These are phyloP conservation scores for Albatrellus ellisii DNA, from an alignment of 768 basidiomycete species.

Conservation along the genomic window DNA sequence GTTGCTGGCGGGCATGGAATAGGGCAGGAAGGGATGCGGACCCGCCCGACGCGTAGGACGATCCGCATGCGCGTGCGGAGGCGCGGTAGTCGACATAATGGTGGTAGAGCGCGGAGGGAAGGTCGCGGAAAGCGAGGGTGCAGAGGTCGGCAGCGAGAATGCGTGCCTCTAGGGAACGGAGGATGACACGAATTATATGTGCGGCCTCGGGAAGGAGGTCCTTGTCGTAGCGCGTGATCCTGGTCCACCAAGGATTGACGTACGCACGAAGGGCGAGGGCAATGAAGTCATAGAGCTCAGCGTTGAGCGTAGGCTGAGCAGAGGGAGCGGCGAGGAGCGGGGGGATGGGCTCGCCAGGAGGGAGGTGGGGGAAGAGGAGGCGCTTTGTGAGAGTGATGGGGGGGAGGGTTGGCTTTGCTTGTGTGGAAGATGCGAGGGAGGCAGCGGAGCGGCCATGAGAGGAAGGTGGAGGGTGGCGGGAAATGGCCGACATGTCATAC, in stretches of 20 bases:
- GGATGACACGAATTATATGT: slow-evolving; percentile 39
- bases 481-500: background rate
- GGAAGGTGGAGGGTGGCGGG: background rate
- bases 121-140: slow-evolving; percentile 43
- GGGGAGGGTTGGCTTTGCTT: slow-evolving; percentile 4
- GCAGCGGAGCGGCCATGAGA: background rate
- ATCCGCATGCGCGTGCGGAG: slow-evolving; percentile 44
- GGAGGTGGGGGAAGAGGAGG: slow-evolving; percentile 48
- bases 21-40: slow-evolving; percentile 48
- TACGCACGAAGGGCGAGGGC: slow-evolving; percentile 70
- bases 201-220: slow-evolving; percentile 68
- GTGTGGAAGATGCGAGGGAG: slow-evolving; percentile 10
- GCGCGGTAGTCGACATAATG: slow-evolving; percentile 73
- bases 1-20: slow-evolving; percentile 76
- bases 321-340: slow-evolving; percentile 34
- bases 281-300: slow-evolving; percentile 66
- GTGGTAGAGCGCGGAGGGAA: slow-evolving; percentile 55
- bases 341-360: slow-evolving; percentile 32
- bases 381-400: slow-evolving; percentile 21
- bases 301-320: slow-evolving; percentile 41
- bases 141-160: slow-evolving; percentile 41
- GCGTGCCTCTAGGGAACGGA: slow-evolving; percentile 49
- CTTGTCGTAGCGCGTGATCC: slow-evolving; percentile 71
- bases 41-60: slow-evolving; percentile 60
- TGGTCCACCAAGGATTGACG: slow-evolving; percentile 80